phyloP scores from a whole-genome alignment of 1,139 yeast genomes.

The Candida sp. region DNA sequence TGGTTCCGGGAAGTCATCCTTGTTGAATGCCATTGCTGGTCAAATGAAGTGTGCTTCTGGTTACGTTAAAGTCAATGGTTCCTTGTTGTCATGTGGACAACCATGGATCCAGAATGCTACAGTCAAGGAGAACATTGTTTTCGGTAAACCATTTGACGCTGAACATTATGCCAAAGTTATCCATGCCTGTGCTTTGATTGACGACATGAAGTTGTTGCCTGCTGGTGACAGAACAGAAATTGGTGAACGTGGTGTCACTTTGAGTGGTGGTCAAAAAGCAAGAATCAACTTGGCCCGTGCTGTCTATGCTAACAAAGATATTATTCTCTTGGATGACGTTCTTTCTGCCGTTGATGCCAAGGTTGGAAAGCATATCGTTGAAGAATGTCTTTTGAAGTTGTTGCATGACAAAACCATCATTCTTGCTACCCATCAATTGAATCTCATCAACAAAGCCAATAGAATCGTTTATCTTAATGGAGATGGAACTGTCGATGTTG shows the following conservation, averaged over 20 bases:
- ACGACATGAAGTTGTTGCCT: conserved; percentile 36
- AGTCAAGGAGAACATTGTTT: conserved; percentile 42
- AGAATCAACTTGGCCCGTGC: conserved; percentile 48
- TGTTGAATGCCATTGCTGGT: conserved; percentile 42
- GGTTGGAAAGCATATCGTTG: conserved; percentile 43
- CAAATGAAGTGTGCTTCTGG: conserved; percentile 37
- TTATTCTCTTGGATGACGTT: conserved; percentile 45
- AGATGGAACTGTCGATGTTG: conserved; percentile 38
- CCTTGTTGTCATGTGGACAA: conserved; percentile 33
- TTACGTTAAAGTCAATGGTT: conserved; percentile 27
- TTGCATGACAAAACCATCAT: conserved; percentile 33
- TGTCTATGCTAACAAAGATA: conserved; percentile 36
- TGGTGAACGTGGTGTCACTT: conserved; percentile 47
- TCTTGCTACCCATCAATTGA: conserved; percentile 45
- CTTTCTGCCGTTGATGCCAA: conserved; percentile 46
- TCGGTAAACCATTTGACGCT: conserved; percentile 38
- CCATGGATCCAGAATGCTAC: conserved; percentile 55
- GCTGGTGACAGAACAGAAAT: conserved; percentile 44
- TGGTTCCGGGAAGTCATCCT: conserved; percentile 46
- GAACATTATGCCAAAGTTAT: conserved; percentile 31
- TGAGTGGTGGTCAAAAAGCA: conserved; percentile 50
- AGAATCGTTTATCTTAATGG: conserved; percentile 35
- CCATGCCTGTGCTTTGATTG: conserved; percentile 44
- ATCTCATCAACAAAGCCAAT: conserved; percentile 36
- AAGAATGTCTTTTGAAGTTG: conserved; percentile 34